These are phyloP conservation scores for Ophiostoma novo-ulmi DNA, from an alignment of 2,329 filamentous ascomycete species.

Conservation along the genomic window DNA sequence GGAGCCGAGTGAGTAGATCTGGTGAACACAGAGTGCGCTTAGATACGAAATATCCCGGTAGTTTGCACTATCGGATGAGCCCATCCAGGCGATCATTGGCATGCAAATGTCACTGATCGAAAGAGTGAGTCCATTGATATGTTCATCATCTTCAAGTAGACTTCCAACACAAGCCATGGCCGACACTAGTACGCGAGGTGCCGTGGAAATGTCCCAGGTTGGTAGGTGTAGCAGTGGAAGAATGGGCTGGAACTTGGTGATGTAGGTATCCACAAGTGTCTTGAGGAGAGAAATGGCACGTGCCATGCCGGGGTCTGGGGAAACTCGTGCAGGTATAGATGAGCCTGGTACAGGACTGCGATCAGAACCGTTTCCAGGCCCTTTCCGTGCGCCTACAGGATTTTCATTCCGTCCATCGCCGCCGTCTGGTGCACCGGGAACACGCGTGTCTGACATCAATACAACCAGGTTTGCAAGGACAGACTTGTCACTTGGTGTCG, in stretches of 20 bases:
- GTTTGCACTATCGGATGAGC: slow-evolving; percentile 29
- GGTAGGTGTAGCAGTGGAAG: slow-evolving; percentile 33
- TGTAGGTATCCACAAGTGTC: slow-evolving; percentile 30
- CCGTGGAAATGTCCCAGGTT: slow-evolving; percentile 30
- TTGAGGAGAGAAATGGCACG: slow-evolving; percentile 29
- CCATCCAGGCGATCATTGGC: slow-evolving; percentile 33
- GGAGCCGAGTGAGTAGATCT: slow-evolving; percentile 34
- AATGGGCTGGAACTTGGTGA: slow-evolving; percentile 32
- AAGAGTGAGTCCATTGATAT: slow-evolving; percentile 26
- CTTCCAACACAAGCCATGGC: slow-evolving; percentile 34
- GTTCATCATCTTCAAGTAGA: slow-evolving; percentile 26
- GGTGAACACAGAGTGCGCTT: slow-evolving; percentile 33
- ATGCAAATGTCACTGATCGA: slow-evolving; percentile 31
- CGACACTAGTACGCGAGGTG: slow-evolving; percentile 30
- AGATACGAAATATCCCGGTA: slow-evolving; percentile 32
- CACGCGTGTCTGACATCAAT: slow-evolving; percentile 30
- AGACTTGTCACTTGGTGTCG: slow-evolving; percentile 11
- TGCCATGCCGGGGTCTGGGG: slow-evolving; percentile 21
- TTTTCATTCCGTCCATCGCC: not conserved
- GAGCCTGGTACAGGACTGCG: not conserved
- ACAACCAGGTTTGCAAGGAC: slow-evolving; percentile 27
- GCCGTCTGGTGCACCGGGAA: slow-evolving; percentile 19
- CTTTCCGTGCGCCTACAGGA: not conserved
- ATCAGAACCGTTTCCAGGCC: not conserved
- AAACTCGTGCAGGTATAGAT: not conserved